Percentiles rank a stretch among this genome's conserved stretches.
phyloP scores from a whole-genome alignment of 1,284 basidiomycete genomes.

The Wolfiporia cocos region DNA sequence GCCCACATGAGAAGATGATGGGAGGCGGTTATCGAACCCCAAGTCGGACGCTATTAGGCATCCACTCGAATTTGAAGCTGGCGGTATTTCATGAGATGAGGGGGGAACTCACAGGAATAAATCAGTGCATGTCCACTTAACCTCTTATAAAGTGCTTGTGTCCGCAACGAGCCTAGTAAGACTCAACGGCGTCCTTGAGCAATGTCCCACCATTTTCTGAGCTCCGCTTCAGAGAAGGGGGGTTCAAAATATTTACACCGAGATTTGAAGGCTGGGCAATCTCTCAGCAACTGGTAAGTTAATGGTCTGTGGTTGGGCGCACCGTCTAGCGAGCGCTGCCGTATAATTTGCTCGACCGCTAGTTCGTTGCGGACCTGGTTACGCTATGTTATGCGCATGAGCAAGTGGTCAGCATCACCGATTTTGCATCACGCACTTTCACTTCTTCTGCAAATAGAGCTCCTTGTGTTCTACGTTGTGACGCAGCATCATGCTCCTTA shows the following conservation, averaged over 20 bases:
- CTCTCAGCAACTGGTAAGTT: neutral
- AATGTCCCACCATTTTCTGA: constrained; percentile 67
- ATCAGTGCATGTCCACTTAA: too few relatives aligned
- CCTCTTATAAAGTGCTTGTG: too few relatives aligned
- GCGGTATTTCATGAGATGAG: too few relatives aligned
- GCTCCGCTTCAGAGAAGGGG: constrained; percentile 53
- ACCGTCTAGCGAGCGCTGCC: constrained; percentile 77
- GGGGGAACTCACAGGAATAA: too few relatives aligned
- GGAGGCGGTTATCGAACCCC: too few relatives aligned
- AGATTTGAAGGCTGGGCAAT: constrained; percentile 63
- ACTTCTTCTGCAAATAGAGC: constrained; percentile 68
- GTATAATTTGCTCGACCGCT: constrained; percentile 73
- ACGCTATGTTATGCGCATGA: constrained; percentile 36
- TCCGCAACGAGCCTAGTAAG: neutral
- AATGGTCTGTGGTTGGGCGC: neutral
- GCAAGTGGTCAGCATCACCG: neutral
- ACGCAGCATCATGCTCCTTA: constrained; percentile 36
- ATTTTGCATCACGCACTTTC: constrained; percentile 45
- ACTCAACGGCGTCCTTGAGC: constrained; percentile 21
- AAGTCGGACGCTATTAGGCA: too few relatives aligned
- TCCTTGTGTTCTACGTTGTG: constrained; percentile 44
- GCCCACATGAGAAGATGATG: too few relatives aligned
- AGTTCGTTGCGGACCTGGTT: constrained; percentile 80
- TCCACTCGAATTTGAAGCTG: too few relatives aligned
- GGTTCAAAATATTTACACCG: constrained; percentile 82